Evolutionary conservation across 179 eudicot species (phyloP), one percentile per base, ranked within the genome.

Genomic region (Beta macrorhiza): DNA sequence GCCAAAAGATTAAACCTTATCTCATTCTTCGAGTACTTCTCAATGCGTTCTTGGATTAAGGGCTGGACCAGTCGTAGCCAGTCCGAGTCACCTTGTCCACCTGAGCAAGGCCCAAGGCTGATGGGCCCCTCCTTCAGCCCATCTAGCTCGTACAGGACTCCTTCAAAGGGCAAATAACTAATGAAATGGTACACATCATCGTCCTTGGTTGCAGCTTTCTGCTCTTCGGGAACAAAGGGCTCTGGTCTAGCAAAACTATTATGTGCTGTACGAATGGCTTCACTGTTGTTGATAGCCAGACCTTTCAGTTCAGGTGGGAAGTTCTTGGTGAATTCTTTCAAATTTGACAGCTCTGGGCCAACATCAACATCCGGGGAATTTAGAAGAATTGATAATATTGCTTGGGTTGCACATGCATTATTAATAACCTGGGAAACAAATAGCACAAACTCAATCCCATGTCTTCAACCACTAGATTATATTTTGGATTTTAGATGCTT

Each of bases 391-490:
- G 99, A 96, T 72, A 96, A 85, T 78, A 96, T 96, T n/a, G 99
- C 99, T 90, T 96, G 99, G 71, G 99, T 96, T 57, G 99, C 99
- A 76, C 99, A 96, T 69, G 99, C 99, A 82, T 96, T 96, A 81
- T 96, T 96, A 64, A 96, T 96, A 65, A 96, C 98, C 98, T 96
- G 89, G 29, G 73, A 64, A 25, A 63, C 47, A 53, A 61, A 9
- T 5, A 14, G 45, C 10, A 17, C 22, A 55, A 25, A 29, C 32
- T 70, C 51, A 58, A 55, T 45, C 57, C 10, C 37, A 25, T 22
- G 25, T 20, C 61, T 32, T 49, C 51, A 7, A 42, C 56, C 49
- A 44, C 16, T 8, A 37, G 67, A 79, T 75, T 69, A 16, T 7
- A 75, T 29, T 19, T 29, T 16, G 25, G 10, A 49, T 49, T 3